Evolutionary conservation across 1,139 yeast species (phyloP).

Genomic region (Suhomyces bolitotheri): DNA sequence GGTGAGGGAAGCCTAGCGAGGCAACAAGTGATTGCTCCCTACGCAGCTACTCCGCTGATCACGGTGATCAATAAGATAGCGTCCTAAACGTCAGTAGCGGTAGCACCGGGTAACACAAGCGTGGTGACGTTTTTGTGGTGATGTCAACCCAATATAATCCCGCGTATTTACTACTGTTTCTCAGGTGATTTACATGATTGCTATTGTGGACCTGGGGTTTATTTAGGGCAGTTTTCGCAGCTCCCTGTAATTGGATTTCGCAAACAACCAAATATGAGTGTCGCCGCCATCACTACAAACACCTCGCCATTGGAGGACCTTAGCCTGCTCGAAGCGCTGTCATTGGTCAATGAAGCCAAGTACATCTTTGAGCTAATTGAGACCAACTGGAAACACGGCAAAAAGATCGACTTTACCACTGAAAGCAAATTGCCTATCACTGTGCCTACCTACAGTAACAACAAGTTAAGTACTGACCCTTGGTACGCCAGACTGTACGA

Average conservation of each 20-base stretch:
- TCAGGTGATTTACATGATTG: no score
- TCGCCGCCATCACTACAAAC: constrained; percentile 12
- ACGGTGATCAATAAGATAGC: no score
- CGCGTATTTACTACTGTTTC: no score
- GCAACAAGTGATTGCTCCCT: no score
- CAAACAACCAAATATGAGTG: constrained; percentile 12
- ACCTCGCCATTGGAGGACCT: constrained; percentile 17
- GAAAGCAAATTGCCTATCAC: constrained; percentile 13
- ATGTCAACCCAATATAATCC: no score
- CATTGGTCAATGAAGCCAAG: constrained; percentile 17
- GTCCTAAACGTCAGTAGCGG: no score
- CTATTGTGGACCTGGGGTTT: background rate
- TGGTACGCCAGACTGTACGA: constrained; percentile 26
- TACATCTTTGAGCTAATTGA: constrained; percentile 17
- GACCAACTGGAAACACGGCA: constrained; percentile 17
- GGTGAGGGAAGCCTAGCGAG: no score
- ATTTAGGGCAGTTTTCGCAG: background rate
- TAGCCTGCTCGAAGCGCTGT: constrained; percentile 14
- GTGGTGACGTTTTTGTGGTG: no score
- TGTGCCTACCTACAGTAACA: constrained; percentile 20
- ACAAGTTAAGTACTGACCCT: constrained; percentile 19
- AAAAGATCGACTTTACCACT: constrained; percentile 15
- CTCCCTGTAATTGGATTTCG: no score
- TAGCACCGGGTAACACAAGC: no score
- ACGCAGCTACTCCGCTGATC: no score